Evolutionary conservation across 352 stramenopile species (phyloP).

Genomic region (Pilasporangium apinafurcum): DNA sequence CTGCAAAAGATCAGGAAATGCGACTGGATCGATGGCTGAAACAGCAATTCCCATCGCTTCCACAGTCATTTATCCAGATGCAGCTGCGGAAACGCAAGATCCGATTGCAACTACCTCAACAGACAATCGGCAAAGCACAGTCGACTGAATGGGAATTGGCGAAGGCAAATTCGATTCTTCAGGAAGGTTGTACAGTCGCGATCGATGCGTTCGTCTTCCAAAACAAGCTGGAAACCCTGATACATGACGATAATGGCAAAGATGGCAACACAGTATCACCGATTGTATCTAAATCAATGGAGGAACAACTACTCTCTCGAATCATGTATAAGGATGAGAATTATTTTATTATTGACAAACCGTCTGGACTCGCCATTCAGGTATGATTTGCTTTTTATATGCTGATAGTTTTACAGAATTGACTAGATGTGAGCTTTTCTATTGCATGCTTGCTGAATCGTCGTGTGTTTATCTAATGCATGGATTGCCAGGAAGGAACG

Average conservation of each 20-base stretch:
- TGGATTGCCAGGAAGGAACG: conserved; percentile 31
- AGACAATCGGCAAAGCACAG: not conserved
- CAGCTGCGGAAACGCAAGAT: conserved; percentile 69
- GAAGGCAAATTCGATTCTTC: conserved; percentile 27
- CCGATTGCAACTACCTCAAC: conserved; percentile 17
- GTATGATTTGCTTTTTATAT: not conserved
- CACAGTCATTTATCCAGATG: conserved; percentile 56
- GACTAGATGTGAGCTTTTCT: not conserved
- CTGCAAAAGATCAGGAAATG: conserved; percentile 42
- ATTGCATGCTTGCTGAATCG: too few relatives aligned
- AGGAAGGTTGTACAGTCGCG: conserved; percentile 28
- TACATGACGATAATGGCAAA: not conserved
- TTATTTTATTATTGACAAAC: conserved; percentile 65
- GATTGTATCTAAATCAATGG: not conserved
- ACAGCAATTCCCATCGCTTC: conserved; percentile 34
- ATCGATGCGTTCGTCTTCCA: conserved; percentile 49
- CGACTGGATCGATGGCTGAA: conserved; percentile 64
- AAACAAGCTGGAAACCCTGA: conserved; percentile 12
- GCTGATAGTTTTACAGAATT: not conserved
- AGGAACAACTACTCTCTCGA: conserved; percentile 13
- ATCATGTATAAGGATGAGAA: conserved; percentile 48
- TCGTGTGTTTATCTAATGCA: too few relatives aligned
- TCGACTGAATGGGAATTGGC: not conserved
- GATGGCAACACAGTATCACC: not conserved
- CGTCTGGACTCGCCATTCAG: conserved; percentile 59